Percentiles rank a stretch among this genome's conserved stretches.
phyloP scores from a whole-genome alignment of 352 stramenopile species.

The Phytophthora pseudosyringae region DNA sequence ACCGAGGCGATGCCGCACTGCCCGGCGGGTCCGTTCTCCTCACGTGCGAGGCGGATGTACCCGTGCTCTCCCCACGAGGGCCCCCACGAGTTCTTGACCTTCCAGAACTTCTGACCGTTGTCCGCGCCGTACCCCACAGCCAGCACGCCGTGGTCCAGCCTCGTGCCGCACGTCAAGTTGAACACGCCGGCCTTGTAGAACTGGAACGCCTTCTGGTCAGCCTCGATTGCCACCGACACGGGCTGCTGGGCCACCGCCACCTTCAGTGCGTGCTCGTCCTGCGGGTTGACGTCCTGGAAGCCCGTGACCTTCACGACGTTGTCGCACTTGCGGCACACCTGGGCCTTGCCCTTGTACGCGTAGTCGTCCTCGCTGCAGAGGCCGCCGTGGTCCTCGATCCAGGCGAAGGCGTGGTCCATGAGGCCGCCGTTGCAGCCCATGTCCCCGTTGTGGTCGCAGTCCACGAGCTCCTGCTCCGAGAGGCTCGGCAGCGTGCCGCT shows the following conservation, averaged over 20 bases:
- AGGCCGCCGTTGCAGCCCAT: constrained; percentile 97
- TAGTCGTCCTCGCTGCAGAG: constrained; percentile 97
- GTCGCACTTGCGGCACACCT: constrained; percentile 83
- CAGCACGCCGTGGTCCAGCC: constrained; percentile 95
- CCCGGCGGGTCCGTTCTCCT: constrained; percentile 91
- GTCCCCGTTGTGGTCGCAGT: constrained; percentile 96
- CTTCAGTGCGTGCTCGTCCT: constrained; percentile 86
- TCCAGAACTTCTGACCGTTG: constrained; percentile 93
- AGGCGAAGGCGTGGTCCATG: constrained; percentile 98
- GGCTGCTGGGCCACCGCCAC: constrained; percentile 81
- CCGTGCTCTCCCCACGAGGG: constrained; percentile 88
- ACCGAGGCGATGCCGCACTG: constrained; percentile 95
- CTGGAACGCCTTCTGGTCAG: constrained; percentile 81
- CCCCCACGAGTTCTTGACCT: constrained; percentile 96
- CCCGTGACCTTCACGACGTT: constrained; percentile 85
- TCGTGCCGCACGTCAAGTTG: constrained; percentile 52
- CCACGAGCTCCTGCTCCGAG: constrained; percentile 98
- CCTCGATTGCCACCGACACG: constrained; percentile 90
- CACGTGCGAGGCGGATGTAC: constrained; percentile 86
- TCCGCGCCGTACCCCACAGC: constrained; percentile 92
- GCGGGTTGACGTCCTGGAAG: constrained; percentile 76
- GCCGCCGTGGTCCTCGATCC: constrained; percentile 90
- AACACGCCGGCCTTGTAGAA: constrained; percentile 83
- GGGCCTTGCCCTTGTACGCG: constrained; percentile 90
- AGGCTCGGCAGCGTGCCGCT: constrained; percentile 91